Evolutionary conservation across 2,329 filamentous ascomycete genomes (phyloP).

Genomic region (Microascus cirrosus): DNA sequence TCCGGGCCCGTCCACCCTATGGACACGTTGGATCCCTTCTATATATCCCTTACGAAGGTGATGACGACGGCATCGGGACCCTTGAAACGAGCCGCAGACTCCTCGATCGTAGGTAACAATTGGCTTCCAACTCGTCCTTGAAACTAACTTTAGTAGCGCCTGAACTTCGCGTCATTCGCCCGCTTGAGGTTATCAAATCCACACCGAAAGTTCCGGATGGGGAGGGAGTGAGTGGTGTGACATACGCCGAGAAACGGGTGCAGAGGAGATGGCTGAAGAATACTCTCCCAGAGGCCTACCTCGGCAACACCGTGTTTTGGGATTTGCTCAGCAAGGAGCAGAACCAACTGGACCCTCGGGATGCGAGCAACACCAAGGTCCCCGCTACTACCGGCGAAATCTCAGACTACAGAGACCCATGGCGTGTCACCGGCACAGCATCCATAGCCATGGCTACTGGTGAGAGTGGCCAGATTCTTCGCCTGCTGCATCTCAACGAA

Average conservation of each 20-base stretch:
- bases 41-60: not conserved
- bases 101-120: not conserved
- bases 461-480: constrained; percentile 45
- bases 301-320: constrained; percentile 21
- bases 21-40: not conserved
- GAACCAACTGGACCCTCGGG: not conserved
- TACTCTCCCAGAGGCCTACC: constrained; percentile 36
- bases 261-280: constrained; percentile 40
- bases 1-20: not conserved
- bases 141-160: constrained; percentile 1
- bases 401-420: constrained; percentile 22
- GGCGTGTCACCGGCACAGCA: constrained; percentile 14
- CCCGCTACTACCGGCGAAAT: constrained; percentile 35
- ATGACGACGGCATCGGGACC: not conserved
- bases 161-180: not conserved
- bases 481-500: constrained; percentile 36
- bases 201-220: not conserved
- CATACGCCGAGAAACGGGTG: constrained; percentile 14
- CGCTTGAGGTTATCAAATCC: not conserved
- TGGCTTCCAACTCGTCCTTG: not conserved
- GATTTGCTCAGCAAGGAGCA: constrained; percentile 23
- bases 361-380: not conserved
- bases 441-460: constrained; percentile 40
- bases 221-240: constrained; percentile 1
- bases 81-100: not conserved